These are phyloP conservation scores for Trypanosomatidae sp. DNA, from an alignment of 208 protist genomes.

Conservation along the genomic window DNA sequence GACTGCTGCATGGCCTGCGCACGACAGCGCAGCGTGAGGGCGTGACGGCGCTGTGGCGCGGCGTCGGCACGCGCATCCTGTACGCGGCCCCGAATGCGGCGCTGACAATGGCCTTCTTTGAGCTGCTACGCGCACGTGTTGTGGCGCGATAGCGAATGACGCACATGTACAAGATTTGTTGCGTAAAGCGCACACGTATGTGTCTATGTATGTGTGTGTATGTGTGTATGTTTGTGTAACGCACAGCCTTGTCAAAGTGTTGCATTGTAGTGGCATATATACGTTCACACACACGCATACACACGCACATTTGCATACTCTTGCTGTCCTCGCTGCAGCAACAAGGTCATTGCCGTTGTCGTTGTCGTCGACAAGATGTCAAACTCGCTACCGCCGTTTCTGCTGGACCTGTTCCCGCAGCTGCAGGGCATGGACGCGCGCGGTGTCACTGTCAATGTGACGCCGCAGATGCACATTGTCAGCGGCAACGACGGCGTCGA, in stretches of 20 bases:
- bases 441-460: no score
- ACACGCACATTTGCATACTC: no score
- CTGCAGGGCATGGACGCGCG: neutral
- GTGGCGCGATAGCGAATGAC: neutral
- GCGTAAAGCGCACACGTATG: no score
- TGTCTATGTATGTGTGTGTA: no score
- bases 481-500: no score
- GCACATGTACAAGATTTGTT: neutral
- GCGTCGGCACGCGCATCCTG: constrained; percentile 31
- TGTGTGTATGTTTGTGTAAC: no score
- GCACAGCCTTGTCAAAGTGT: no score
- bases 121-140: constrained; percentile 4
- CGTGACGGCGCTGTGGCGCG: constrained; percentile 38
- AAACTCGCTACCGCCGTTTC: neutral
- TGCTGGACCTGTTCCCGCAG: neutral
- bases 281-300: neutral
- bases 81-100: constrained; percentile 71
- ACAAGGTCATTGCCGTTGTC: no score
- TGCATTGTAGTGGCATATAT: neutral
- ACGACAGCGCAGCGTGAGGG: constrained; percentile 36
- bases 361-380: no score
- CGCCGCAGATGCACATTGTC: no score
- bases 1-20: constrained; percentile 34
- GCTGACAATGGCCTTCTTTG: constrained; percentile 70
- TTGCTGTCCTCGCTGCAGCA: no score